Evolutionary conservation across 306 rosid genomes (phyloP).

Genomic region (Morella rubra): DNA sequence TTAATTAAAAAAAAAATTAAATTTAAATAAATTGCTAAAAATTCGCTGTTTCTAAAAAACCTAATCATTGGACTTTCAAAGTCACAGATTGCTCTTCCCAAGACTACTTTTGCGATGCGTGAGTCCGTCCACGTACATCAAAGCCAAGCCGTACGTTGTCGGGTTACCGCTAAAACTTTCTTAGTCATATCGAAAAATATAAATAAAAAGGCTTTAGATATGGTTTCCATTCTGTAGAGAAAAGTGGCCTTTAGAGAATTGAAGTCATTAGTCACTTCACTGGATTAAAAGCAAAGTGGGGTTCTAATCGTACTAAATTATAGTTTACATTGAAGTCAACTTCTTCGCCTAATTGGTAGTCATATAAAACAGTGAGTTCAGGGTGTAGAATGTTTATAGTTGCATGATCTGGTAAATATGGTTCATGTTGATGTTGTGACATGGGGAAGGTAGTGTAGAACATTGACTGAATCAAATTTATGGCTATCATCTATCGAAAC

Average conservation of each 20-base stretch:
- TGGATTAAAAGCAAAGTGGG: too few relatives aligned
- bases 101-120: conserved; percentile 38
- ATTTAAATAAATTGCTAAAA: too few relatives aligned
- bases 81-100: conserved; percentile 56
- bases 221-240: neutral
- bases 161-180: conserved; percentile 43
- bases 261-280: too few relatives aligned
- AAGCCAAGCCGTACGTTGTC: conserved; percentile 48
- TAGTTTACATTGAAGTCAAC: neutral
- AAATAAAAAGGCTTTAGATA: neutral
- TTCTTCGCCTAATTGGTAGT: neutral
- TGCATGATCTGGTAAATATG: neutral
- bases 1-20: too few relatives aligned
- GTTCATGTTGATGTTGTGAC: conserved; percentile 55
- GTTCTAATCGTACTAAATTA: neutral
- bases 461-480: neutral
- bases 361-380: neutral
- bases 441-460: conserved; percentile 77
- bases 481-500: neutral
- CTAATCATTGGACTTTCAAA: too few relatives aligned
- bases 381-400: too few relatives aligned
- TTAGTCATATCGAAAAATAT: neutral
- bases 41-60: too few relatives aligned
- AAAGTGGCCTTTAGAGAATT: neutral
- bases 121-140: conserved; percentile 35